A percentile compares a stretch with the other conserved stretches of the same genome.
These are phyloP conservation scores for Athelia psychrophila DNA, from an alignment of 1,284 basidiomycete species.

Conservation along the genomic window DNA sequence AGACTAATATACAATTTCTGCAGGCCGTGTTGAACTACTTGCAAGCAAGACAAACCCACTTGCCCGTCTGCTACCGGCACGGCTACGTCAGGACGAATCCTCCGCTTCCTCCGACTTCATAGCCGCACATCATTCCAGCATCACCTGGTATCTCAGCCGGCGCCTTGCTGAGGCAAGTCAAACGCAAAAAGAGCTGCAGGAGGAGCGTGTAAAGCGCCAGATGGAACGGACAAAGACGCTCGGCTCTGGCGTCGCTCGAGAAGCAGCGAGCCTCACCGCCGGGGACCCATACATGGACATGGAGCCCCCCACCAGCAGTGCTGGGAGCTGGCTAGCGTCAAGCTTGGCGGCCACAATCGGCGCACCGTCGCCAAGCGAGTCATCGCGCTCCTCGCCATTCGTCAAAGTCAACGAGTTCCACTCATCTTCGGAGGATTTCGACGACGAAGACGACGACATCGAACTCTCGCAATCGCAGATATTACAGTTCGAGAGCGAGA, in stretches of 20 bases:
- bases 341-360: slow-evolving; percentile 66
- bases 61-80: slow-evolving; percentile 61
- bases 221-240: slow-evolving; percentile 75
- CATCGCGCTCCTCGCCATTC: slow-evolving; percentile 18
- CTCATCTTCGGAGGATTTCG: slow-evolving; percentile 40
- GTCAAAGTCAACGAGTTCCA: slow-evolving; percentile 20
- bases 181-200: slow-evolving; percentile 82
- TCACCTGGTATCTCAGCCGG: slow-evolving; percentile 83
- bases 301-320: slow-evolving; percentile 17
- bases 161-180: slow-evolving; percentile 78
- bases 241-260: slow-evolving; percentile 67
- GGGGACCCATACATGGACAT: slow-evolving; percentile 18
- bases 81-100: slow-evolving; percentile 58
- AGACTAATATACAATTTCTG: slow-evolving; percentile 3
- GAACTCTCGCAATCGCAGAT: slow-evolving; percentile 83
- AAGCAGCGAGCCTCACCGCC: slow-evolving; percentile 43
- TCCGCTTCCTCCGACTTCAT: slow-evolving; percentile 65
- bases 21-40: slow-evolving; percentile 66
- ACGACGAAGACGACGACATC: slow-evolving; percentile 73
- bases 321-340: slow-evolving; percentile 58
- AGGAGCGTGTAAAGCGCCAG: slow-evolving; percentile 81
- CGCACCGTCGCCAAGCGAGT: slow-evolving; percentile 33
- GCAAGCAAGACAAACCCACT: slow-evolving; percentile 61
- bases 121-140: slow-evolving; percentile 78
- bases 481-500: slow-evolving; percentile 88